Conservation (phyloP, 2,329 filamentous ascomycete genomes). For the Eutypella sp. region DNA sequence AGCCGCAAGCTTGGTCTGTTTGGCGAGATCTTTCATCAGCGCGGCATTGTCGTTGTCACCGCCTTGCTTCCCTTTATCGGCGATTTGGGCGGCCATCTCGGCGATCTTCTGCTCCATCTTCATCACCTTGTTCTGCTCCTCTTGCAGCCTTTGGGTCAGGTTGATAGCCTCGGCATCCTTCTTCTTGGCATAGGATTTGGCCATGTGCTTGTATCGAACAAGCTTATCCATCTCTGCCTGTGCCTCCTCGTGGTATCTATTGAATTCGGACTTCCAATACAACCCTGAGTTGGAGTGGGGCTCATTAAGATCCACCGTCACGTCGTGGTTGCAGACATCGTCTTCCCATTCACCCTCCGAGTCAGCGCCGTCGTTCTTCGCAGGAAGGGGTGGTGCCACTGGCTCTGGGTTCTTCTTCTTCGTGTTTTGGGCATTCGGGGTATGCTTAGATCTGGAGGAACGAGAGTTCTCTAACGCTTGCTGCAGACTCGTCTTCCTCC, state of each 20-base stretch:
- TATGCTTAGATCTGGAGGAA: slow-evolving; percentile 14
- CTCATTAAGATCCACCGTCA: slow-evolving; percentile 67
- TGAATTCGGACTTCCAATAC: slow-evolving; percentile 77
- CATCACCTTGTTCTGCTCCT: slow-evolving; percentile 61
- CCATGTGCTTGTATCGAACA: slow-evolving; percentile 72
- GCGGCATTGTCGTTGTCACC: slow-evolving; percentile 41
- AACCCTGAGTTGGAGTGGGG: slow-evolving; percentile 70
- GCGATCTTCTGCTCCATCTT: slow-evolving; percentile 59
- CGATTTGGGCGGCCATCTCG: slow-evolving; percentile 55
- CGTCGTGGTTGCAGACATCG: slow-evolving; percentile 50
- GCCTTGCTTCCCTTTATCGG: slow-evolving; percentile 30
- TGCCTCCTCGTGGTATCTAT: slow-evolving; percentile 68
- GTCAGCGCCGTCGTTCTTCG: slow-evolving; percentile 7
- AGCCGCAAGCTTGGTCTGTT: slow-evolving; percentile 52
- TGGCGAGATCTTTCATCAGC: slow-evolving; percentile 48
- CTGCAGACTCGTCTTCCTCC: slow-evolving; percentile 22
- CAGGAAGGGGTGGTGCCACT: neutral
- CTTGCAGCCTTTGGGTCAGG: slow-evolving; percentile 59
- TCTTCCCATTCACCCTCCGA: slow-evolving; percentile 50
- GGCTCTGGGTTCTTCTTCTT: slow-evolving; percentile 22
- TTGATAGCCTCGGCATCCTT: slow-evolving; percentile 69
- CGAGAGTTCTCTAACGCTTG: slow-evolving; percentile 26
- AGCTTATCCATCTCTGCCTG: slow-evolving; percentile 71
- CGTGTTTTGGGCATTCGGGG: slow-evolving; percentile 4
- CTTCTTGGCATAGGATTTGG: slow-evolving; percentile 72